Evolutionary conservation across 2,329 filamentous ascomycete genomes (phyloP).

Genomic region (Alternaria gansuensis): DNA sequence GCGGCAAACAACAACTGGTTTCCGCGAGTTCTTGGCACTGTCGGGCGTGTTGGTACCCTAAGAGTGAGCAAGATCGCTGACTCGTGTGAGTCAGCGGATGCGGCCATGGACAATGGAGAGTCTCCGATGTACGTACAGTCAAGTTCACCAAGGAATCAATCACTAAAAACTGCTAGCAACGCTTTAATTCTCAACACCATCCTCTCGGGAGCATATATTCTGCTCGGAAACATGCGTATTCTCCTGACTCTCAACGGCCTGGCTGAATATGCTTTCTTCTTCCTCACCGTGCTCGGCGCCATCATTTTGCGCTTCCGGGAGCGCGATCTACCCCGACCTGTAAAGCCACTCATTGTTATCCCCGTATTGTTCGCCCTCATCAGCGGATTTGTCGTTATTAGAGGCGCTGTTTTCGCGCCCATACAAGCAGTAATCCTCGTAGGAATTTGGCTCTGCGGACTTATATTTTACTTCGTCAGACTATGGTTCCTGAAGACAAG

Average conservation of each 20-base stretch:
- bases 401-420: constrained; percentile 49
- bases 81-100: constrained; percentile 25
- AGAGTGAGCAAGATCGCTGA: constrained; percentile 29
- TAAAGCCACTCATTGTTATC: constrained; percentile 65
- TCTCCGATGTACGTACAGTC: constrained; percentile 44
- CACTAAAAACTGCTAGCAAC: constrained; percentile 32
- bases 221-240: constrained; percentile 69
- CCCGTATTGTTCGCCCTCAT: constrained; percentile 66
- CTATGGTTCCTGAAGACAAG: constrained; percentile 18
- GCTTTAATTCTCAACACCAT: constrained; percentile 46
- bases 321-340: constrained; percentile 64
- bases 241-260: constrained; percentile 62
- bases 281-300: constrained; percentile 68
- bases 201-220: constrained; percentile 65
- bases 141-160: neutral
- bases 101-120: constrained; percentile 46
- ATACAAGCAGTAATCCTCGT: constrained; percentile 44
- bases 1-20: constrained; percentile 56
- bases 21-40: constrained; percentile 39
- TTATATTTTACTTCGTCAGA: constrained; percentile 28
- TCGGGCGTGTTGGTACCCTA: constrained; percentile 43
- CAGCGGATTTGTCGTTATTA: constrained; percentile 55
- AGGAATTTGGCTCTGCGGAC: constrained; percentile 43
- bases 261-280: constrained; percentile 68
- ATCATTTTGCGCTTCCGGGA: constrained; percentile 66